Base-by-base conservation (phyloP, 495 filamentous ascomycete genomes). In the Neurospora africana region DNA sequence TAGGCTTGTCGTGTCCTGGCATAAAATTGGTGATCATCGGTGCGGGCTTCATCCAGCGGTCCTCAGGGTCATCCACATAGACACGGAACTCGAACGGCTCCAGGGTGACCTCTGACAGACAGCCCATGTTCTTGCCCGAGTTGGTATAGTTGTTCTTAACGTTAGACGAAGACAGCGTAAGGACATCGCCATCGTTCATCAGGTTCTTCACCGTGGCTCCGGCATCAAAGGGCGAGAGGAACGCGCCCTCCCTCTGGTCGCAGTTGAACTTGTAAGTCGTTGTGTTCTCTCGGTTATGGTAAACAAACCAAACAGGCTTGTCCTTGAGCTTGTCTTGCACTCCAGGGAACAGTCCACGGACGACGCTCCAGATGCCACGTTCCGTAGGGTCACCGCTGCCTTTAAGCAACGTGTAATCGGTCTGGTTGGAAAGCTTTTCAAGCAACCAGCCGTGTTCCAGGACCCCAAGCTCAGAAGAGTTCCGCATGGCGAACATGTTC, bases 1-100 rank as follows among this genome's bases (percentile, higher is more conserved):
- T 71, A 2, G 89, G 87, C 0, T 77, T 73, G 72, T 93, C 91
- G 74, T 93, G 91, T 4, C 90, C 89, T 0, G 91, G 91, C 0
- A 78, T 70, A 74, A 92, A 89, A 67, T 84, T 83, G 11, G 90
- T 92, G 74, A 93, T 88, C 82, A 90, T 89, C 6, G 91, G 90
- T 2, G 82, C 80, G n/a, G 88, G 88, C 21, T 76, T 68, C 5
- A 86, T 72, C 72, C 84, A 91, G 9, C 78, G 77, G 1, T 80
- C 74, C 36, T 82, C 84, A 0, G 87, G 89, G 1, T 61, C 13
- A 33, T 61, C 53, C 7, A 92, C 88, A 76, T 89, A 91, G 13
- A 87, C 88, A 47, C 87, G 87, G 79, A 87, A 93, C 43, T 88
- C 88, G 72, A 84, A 93, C 0, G 87, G 82, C 3, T 82, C 74